Conservation (phyloP, 108 stramenopile species). For the Fragilariopsis cylindrus region DNA sequence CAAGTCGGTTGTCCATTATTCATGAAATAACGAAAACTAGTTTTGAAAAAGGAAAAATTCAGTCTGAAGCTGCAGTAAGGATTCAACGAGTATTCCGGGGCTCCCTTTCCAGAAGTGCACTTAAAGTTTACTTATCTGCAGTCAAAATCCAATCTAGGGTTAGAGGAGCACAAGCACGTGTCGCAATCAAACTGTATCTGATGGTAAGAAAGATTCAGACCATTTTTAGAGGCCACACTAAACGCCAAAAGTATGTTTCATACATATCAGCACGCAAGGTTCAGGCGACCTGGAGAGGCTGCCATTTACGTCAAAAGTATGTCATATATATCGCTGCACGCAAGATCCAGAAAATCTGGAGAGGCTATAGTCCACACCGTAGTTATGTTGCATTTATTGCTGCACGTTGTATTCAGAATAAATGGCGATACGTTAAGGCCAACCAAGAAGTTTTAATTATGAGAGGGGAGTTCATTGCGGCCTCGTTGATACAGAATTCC, state of each 20-base stretch:
- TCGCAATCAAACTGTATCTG: conserved; percentile 23
- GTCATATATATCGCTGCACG: conserved; percentile 47
- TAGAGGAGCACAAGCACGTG: conserved; percentile 17
- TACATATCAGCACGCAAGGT: conserved; percentile 23
- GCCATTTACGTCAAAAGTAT: conserved; percentile 26
- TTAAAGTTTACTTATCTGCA: conserved; percentile 25
- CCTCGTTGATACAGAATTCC: conserved; percentile 56
- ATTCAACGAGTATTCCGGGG: conserved; percentile 17
- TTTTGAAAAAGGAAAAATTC: conserved; percentile 8
- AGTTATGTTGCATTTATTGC: conserved; percentile 27
- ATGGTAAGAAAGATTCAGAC: conserved; percentile 23
- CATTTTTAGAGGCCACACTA: conserved; percentile 17
- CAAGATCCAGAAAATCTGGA: conserved; percentile 42
- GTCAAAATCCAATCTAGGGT: conserved; percentile 23
- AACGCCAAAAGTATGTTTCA: conserved; percentile 13
- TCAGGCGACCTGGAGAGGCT: conserved; percentile 49
- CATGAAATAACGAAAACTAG: not conserved
- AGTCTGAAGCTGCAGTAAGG: conserved; percentile 5
- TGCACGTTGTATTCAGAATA: conserved; percentile 38
- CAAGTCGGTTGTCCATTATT: not conserved
- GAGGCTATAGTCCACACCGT: conserved; percentile 23
- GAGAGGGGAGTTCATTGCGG: conserved; percentile 32
- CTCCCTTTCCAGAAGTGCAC: conserved; percentile 9
- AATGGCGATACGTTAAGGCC: conserved; percentile 29
- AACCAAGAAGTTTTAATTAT: conserved; percentile 20